Evolutionary conservation across 495 filamentous ascomycete genomes (phyloP), one percentile per base, ranked within the genome.

Genomic region (Hypoxylon cercidicola): DNA sequence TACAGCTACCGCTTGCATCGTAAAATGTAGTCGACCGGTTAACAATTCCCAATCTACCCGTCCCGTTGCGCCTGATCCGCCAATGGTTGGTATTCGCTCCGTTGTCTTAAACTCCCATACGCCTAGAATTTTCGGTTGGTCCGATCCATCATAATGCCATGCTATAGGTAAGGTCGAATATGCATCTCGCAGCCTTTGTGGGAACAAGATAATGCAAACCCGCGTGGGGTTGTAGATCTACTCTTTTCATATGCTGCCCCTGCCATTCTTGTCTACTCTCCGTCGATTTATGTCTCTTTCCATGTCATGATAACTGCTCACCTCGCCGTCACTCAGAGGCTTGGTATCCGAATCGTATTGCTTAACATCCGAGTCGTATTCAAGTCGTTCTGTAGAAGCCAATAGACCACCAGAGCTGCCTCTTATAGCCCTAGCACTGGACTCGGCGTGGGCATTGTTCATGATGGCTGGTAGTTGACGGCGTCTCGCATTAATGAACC

Each of bases 401-500:
- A 64, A 18, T 9, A 64, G 52, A 2, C 70, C 72, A 37, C 53
- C 52, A 8, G 71, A 69, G 23, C 40, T 66, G 21, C 66, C 58
- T n/a, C 68, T 60, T 11, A 35, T 55, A 0, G 64, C 58, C 53
- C 68, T 76, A 23, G 67, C 75, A 13, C 75, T 75, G 4, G 72
- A 69, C 66, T 81, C 78, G 18, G 75, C 78, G n/a, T 72, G 69
- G 0, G 79, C 80, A 60, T 79, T 76, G 35, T 85, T 87, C 21
- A 87, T 81, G 55, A 92, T 77, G 18, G 77, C 77, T 15, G 91
- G 91, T n/a, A 93, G 75, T 61, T 92, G 88, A 40, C 93, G 86
- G 44, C 93, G 82, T 51, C 93, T 84, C 9, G 92, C 92, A 68
- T 96, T 97, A 75, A 97, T 97, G 74, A 96, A 97, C 93, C 93